Base-by-base conservation (phyloP, 2,329 filamentous ascomycete genomes). In the Cytospora piceicola region DNA sequence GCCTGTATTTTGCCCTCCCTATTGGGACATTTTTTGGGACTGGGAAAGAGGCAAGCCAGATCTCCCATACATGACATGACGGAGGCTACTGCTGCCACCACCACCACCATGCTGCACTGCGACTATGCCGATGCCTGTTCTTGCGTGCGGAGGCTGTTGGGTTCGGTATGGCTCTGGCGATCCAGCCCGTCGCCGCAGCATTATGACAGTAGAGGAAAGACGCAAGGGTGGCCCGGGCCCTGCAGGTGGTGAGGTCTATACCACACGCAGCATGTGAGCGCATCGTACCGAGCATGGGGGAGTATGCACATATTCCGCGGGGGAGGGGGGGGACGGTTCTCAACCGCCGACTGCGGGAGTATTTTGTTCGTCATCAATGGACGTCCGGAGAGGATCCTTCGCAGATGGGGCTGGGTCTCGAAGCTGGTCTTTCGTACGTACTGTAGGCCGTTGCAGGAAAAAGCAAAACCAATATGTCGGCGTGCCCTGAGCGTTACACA, bases 31-130 rank as follows among this genome's bases (percentile, higher is more conserved):
- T 14, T 54, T 55, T n/a, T n/a, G n/a, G 59, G 29, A 36, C 57
- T 53, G 22, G 60, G 53, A 64, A 64, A 34, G 68, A 69, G 53
- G 53, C 68, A 65, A 69, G 66, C 62, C 58, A 66, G 63, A 72
- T 70, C 67, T 68, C 67, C 65, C 69, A 67, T 65, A 70, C 63
- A 70, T 60, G 51, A 57, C 58, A 70, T 60, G 56, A 60, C 58
- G 53, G 65, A 49, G 60, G 53, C 64, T 66, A 65, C 65, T 68
- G 64, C 65, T 63, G 70, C 70, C 63, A 65, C 63, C 39, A 55
- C 63, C 39, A 55, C 32, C 30, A 58, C 53, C 61, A 63, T 65
- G 62, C 67, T 65, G 62, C 66, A 64, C 63, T 69, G 66, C 67
- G 66, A 57, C 64, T 61, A 56, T 68, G 53, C 67, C 57, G 67